Percentiles rank a stretch among this genome's conserved stretches.
phyloP scores from a whole-genome alignment of 192 early-diverging fungal species.

The Coemansia nantahalensis region DNA sequence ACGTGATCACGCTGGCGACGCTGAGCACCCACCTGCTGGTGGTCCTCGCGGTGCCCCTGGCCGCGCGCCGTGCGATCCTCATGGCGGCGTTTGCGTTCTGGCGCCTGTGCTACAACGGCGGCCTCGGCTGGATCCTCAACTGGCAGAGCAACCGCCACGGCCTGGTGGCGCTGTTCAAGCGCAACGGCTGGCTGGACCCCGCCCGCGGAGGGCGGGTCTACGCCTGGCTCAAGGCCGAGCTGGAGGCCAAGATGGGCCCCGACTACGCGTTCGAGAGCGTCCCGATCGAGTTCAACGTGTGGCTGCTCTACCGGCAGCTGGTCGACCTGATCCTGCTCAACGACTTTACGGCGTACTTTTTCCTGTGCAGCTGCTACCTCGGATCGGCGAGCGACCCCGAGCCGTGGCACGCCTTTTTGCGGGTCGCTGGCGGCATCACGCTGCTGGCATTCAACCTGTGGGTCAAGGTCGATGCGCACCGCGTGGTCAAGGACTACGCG shows the following conservation, averaged over 20 bases:
- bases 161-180: conserved; percentile 69
- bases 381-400: conserved; percentile 61
- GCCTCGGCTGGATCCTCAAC: conserved; percentile 81
- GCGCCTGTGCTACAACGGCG: conserved; percentile 83
- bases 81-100: conserved; percentile 79
- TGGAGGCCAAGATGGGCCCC: conserved; percentile 74
- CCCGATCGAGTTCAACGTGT: conserved; percentile 94
- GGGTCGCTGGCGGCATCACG: conserved; percentile 74
- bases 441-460: conserved; percentile 91
- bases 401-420: conserved; percentile 62
- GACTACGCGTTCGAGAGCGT: conserved; percentile 78
- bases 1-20: conserved; percentile 61
- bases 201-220: conserved; percentile 55
- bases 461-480: conserved; percentile 94
- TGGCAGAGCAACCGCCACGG: conserved; percentile 72
- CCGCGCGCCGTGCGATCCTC: conserved; percentile 59
- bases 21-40: conserved; percentile 66
- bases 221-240: conserved; percentile 62
- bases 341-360: conserved; percentile 89
- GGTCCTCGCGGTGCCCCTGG: conserved; percentile 62
- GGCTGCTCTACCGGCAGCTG: conserved; percentile 92
- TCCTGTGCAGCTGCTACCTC: conserved; percentile 73
- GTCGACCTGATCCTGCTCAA: conserved; percentile 93
- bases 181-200: conserved; percentile 65
- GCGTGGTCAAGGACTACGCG: conserved; percentile 95